These are phyloP conservation scores for Hericium erinaceus DNA, from an alignment of 768 basidiomycete species.

Conservation along the genomic window DNA sequence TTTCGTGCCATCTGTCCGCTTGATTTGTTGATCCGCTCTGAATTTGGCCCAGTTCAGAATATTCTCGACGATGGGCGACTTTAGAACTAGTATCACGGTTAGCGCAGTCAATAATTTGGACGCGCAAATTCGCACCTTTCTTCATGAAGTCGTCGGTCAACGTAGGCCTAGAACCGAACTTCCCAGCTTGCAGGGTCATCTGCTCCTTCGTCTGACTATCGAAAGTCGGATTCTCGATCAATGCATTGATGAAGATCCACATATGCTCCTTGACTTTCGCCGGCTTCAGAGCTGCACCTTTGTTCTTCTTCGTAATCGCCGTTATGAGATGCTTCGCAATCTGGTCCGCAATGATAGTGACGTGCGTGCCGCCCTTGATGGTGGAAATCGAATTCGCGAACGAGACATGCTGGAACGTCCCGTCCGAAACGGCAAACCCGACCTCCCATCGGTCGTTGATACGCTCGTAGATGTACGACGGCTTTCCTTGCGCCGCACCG, in stretches of 20 bases:
- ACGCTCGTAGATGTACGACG: constrained; percentile 73
- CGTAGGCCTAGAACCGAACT: constrained; percentile 83
- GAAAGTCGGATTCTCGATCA: constrained; percentile 96
- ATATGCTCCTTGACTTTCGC: constrained; percentile 95
- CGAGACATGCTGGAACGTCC: constrained; percentile 86
- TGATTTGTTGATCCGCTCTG: constrained; percentile 92
- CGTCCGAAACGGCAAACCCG: constrained; percentile 90
- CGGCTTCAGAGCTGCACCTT: constrained; percentile 87
- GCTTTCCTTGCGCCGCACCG: constrained; percentile 72
- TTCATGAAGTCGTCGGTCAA: constrained; percentile 93
- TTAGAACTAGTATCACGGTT: constrained; percentile 47
- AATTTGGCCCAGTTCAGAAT: constrained; percentile 95
- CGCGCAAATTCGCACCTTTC: constrained; percentile 51
- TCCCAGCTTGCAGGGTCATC: constrained; percentile 74
- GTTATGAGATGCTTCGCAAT: constrained; percentile 78
- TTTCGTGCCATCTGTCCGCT: constrained; percentile 91
- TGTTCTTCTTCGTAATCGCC: constrained; percentile 93
- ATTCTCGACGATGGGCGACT: constrained; percentile 85
- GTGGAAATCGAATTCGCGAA: constrained; percentile 98
- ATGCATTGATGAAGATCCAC: constrained; percentile 94
- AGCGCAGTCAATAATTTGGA: background rate
- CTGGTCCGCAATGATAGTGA: constrained; percentile 76
- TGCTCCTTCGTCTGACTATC: constrained; percentile 99
- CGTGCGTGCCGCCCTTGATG: constrained; percentile 93
- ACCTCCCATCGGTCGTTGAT: constrained; percentile 86